These are phyloP conservation scores for Begonia masoniana DNA, from an alignment of 306 rosid genomes.

Conservation along the genomic window DNA sequence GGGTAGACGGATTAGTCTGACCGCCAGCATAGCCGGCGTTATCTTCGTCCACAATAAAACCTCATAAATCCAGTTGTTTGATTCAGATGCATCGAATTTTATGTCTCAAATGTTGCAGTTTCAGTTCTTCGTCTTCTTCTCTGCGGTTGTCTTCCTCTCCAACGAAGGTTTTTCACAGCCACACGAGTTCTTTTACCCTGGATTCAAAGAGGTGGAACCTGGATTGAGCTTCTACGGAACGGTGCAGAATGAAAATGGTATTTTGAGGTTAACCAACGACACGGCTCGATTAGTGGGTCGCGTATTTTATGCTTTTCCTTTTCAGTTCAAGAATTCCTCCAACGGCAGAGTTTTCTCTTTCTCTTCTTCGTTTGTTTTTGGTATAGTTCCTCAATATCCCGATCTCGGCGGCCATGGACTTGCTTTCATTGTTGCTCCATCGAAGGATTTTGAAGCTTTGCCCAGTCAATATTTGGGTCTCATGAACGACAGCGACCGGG, in stretches of 20 bases:
- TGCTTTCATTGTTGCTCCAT: conserved; percentile 39
- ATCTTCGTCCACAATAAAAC: too few relatives aligned
- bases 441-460: conserved; percentile 23
- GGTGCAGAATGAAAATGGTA: conserved; percentile 28
- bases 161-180: too few relatives aligned
- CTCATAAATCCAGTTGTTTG: too few relatives aligned
- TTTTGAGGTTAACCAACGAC: conserved; percentile 42
- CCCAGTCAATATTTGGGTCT: conserved; percentile 45
- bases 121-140: too few relatives aligned
- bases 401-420: conserved; percentile 46
- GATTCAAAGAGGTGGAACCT: too few relatives aligned
- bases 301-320: conserved; percentile 35
- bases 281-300: conserved; percentile 34
- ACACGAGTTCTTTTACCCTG: too few relatives aligned
- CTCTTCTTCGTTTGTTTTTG: conserved; percentile 49
- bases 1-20: too few relatives aligned
- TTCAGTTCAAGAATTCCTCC: conserved; percentile 26
- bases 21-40: too few relatives aligned
- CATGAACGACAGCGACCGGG: conserved; percentile 27
- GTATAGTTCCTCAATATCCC: conserved; percentile 22
- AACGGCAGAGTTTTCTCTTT: conserved; percentile 30
- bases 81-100: too few relatives aligned
- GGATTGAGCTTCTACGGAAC: conserved; percentile 29
- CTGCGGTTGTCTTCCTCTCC: too few relatives aligned
- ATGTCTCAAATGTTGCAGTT: too few relatives aligned